Conservation (phyloP, 2,329 filamentous ascomycete genomes). For the Gliomastix tumulicola region DNA sequence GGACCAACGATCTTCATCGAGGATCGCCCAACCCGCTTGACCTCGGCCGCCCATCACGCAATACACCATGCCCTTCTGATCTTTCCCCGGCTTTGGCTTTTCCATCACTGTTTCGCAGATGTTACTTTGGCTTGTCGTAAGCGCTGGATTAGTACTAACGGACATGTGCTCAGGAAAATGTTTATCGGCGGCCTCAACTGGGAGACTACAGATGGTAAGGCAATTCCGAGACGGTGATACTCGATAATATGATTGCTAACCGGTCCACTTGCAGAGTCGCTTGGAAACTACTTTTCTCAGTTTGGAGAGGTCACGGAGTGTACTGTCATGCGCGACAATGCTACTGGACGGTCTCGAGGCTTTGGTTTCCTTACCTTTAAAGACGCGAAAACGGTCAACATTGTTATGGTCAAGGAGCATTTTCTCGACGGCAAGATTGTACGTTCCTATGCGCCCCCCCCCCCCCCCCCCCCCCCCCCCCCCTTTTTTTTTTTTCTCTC, state of each 20-base stretch:
- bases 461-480: too few relatives aligned
- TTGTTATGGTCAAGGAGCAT: conserved; percentile 99
- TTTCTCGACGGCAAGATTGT: conserved; percentile 98
- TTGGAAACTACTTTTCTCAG: conserved; percentile 94
- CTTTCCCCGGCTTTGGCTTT: too few relatives aligned
- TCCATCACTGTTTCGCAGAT: too few relatives aligned
- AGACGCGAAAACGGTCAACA: conserved; percentile 95
- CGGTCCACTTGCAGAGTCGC: conserved; percentile 75
- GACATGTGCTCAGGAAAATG: conserved; percentile 85
- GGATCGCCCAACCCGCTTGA: too few relatives aligned
- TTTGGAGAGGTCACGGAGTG: conserved; percentile 97
- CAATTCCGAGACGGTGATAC: neutral
- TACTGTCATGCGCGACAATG: conserved; percentile 97
- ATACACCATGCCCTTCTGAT: too few relatives aligned
- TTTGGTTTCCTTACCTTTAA: conserved; percentile 98
- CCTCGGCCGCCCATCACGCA: too few relatives aligned
- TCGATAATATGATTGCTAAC: neutral
- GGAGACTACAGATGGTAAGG: conserved; percentile 97
- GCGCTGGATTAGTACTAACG: too few relatives aligned
- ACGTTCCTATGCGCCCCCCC: conserved; percentile 29
- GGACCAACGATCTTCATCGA: too few relatives aligned
- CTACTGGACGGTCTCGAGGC: conserved; percentile 85
- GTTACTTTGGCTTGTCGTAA: too few relatives aligned
- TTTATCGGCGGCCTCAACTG: conserved; percentile 98
- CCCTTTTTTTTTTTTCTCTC: too few relatives aligned